Evolutionary conservation across 2,329 filamentous ascomycete species (phyloP).

Genomic region (Stagonosporopsis vannaccii): DNA sequence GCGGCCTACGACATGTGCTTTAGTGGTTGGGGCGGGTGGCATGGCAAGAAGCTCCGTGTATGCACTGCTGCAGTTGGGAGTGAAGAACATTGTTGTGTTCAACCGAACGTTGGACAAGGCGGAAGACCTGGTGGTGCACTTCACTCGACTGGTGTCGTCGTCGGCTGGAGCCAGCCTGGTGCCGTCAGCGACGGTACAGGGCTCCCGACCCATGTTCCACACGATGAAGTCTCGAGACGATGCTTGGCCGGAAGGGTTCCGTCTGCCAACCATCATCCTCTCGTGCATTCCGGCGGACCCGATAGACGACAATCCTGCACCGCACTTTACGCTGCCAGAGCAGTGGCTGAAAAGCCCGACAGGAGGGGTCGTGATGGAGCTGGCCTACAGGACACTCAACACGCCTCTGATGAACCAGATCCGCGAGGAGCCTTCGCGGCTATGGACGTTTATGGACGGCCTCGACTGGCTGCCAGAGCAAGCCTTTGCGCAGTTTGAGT

Average conservation of each 20-base stretch:
- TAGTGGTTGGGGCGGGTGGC: conserved; percentile 68
- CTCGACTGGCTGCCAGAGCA: conserved; percentile 80
- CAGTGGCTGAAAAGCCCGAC: conserved; percentile 76
- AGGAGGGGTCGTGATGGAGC: conserved; percentile 77
- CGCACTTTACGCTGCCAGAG: conserved; percentile 72
- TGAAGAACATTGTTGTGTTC: conserved; percentile 76
- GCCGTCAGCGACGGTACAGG: conserved; percentile 24
- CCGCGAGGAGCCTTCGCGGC: conserved; percentile 62
- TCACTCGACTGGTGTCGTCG: conserved; percentile 60
- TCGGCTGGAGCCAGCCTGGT: conserved; percentile 26
- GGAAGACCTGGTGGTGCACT: conserved; percentile 71
- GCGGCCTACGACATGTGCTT: conserved; percentile 58
- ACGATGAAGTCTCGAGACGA: conserved; percentile 67
- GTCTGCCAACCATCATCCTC: conserved; percentile 74
- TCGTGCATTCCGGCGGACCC: conserved; percentile 78
- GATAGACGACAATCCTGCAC: conserved; percentile 68
- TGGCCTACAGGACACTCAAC: conserved; percentile 74
- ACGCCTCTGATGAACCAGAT: conserved; percentile 76
- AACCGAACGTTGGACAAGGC: conserved; percentile 75
- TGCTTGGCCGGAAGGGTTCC: conserved; percentile 69
- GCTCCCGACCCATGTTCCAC: conserved; percentile 57
- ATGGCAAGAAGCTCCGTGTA: conserved; percentile 83
- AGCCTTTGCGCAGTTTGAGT: conserved; percentile 81
- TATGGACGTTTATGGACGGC: conserved; percentile 80
- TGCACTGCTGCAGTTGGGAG: conserved; percentile 78